Conservation (phyloP, 495 filamentous ascomycete species). For the Darksidea phi region DNA sequence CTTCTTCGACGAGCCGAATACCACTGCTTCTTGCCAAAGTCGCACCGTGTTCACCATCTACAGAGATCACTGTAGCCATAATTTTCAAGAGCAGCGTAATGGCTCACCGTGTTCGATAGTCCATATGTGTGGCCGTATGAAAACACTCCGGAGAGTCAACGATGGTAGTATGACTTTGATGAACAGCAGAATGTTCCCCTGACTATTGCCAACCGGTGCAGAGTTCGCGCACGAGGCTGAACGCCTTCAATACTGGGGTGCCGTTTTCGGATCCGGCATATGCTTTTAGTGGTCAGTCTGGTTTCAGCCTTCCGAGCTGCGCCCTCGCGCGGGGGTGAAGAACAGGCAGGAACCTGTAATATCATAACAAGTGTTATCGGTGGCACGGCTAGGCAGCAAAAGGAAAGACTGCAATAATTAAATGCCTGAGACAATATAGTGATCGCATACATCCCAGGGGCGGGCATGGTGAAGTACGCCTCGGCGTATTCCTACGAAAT, state of each 20-base stretch:
- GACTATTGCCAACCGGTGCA: background rate
- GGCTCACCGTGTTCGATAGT: too few species aligned
- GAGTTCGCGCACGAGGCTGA: background rate
- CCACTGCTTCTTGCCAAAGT: background rate
- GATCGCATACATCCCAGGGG: background rate
- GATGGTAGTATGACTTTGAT: too few species aligned
- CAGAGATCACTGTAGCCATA: background rate
- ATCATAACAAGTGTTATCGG: background rate
- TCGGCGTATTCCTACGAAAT: background rate
- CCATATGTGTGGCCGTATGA: too few species aligned
- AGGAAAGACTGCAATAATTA: background rate
- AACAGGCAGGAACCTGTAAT: background rate
- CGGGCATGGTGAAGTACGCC: background rate
- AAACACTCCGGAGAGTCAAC: too few species aligned
- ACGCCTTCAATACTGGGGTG: background rate
- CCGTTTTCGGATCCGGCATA: background rate
- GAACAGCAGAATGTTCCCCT: too few species aligned
- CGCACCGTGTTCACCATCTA: background rate
- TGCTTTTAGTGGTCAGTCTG: background rate
- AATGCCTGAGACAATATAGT: background rate
- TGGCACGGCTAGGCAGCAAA: background rate
- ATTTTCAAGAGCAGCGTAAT: background rate
- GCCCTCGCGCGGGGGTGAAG: background rate
- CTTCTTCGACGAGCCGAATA: background rate
- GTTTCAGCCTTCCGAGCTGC: background rate